These are phyloP conservation scores for Candida loeiensis DNA, from an alignment of 805 yeast genomes.

Conservation along the genomic window DNA sequence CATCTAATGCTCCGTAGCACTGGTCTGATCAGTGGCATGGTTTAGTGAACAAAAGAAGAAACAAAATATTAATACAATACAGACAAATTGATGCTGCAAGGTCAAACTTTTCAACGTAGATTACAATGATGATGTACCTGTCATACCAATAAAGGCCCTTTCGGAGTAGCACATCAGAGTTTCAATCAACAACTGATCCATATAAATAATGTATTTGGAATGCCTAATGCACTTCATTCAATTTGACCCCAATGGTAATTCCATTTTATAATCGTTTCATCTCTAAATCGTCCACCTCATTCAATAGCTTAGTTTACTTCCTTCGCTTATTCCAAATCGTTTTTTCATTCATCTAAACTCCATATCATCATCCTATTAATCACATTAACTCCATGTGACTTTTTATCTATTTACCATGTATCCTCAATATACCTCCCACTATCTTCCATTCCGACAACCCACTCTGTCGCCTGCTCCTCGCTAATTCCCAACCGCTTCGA, in stretches of 20 bases:
- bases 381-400: not conserved
- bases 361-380: not conserved
- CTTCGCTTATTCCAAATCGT: not conserved
- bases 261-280: no score
- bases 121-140: no score
- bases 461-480: constrained; percentile 47
- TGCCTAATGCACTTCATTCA: no score
- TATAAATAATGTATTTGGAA: no score
- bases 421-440: constrained; percentile 74
- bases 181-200: no score
- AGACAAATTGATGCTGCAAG: no score
- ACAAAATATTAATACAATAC: not conserved
- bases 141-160: no score
- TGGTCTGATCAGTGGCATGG: not conserved
- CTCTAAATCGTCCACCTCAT: no score
- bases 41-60: not conserved
- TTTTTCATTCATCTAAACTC: not conserved
- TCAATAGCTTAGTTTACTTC: not conserved
- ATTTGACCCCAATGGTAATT: no score
- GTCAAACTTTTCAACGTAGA: no score
- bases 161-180: no score
- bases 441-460: constrained; percentile 57
- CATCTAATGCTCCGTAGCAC: not conserved
- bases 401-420: constrained; percentile 54
- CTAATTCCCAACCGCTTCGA: constrained; percentile 41